These are phyloP conservation scores for Exophiala sideris DNA, from an alignment of 2,329 filamentous ascomycete genomes.

Conservation along the genomic window DNA sequence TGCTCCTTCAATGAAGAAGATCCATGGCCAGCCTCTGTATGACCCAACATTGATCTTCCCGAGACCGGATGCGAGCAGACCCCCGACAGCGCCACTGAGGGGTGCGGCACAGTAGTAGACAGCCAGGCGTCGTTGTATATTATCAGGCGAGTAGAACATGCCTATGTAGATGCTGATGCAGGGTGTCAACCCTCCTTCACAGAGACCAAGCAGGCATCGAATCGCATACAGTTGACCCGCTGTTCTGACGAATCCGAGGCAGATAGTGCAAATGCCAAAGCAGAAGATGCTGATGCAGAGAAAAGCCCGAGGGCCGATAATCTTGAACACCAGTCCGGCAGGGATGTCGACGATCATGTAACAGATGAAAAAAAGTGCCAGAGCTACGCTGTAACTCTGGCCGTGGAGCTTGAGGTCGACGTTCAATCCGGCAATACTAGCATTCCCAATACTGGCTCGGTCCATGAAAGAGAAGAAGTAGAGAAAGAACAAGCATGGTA, in stretches of 20 bases:
- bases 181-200: constrained; percentile 63
- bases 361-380: constrained; percentile 5
- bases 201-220: constrained; percentile 59
- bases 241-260: constrained; percentile 29
- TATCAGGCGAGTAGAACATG: constrained; percentile 58
- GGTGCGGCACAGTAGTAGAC: constrained; percentile 67
- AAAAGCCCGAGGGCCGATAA: constrained; percentile 9
- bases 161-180: constrained; percentile 67
- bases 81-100: constrained; percentile 62
- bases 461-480: constrained; percentile 65
- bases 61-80: constrained; percentile 52
- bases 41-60: constrained; percentile 27
- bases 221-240: constrained; percentile 57
- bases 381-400: background rate
- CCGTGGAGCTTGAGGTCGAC: constrained; percentile 41
- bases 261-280: constrained; percentile 63
- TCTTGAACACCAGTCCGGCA: constrained; percentile 13
- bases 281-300: constrained; percentile 29
- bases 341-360: constrained; percentile 17
- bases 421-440: constrained; percentile 63
- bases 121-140: constrained; percentile 62
- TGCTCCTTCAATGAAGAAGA: constrained; percentile 22
- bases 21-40: constrained; percentile 42
- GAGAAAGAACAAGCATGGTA: constrained; percentile 60
- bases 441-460: constrained; percentile 69